phyloP scores from a whole-genome alignment of 768 basidiomycete genomes.

The Kwoniella bestiolae region DNA sequence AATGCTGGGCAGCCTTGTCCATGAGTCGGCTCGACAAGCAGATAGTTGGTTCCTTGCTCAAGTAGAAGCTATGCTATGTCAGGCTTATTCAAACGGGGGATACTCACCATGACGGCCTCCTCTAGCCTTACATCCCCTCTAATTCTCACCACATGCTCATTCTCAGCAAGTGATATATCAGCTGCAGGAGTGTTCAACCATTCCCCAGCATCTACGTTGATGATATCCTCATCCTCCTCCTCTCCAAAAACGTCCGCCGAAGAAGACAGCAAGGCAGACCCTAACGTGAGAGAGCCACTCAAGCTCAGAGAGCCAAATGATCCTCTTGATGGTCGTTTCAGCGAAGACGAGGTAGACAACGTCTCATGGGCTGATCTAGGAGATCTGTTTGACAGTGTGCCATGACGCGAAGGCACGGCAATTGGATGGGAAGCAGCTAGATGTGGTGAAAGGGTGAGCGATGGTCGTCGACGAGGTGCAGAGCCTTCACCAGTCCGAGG shows the following conservation, averaged over 20 bases:
- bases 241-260: background rate
- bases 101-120: constrained; percentile 42
- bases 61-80: constrained; percentile 33
- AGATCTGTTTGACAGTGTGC: constrained; percentile 8
- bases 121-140: constrained; percentile 32
- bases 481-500: background rate
- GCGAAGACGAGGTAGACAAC: constrained; percentile 18
- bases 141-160: constrained; percentile 17
- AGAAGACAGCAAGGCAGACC: constrained; percentile 8
- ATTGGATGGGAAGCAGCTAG: constrained; percentile 11
- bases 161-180: constrained; percentile 4
- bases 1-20: constrained; percentile 23
- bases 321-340: constrained; percentile 19
- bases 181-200: constrained; percentile 33
- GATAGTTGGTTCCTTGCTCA: constrained; percentile 21
- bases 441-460: constrained; percentile 14
- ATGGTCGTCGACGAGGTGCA: constrained; percentile 12
- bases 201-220: constrained; percentile 15
- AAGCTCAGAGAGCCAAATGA: constrained; percentile 25
- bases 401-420: constrained; percentile 30
- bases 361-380: background rate
- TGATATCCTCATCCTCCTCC: background rate
- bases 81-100: background rate
- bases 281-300: constrained; percentile 15
- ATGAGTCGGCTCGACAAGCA: constrained; percentile 19